Base-by-base conservation (phyloP, 495 filamentous ascomycete genomes). In the Umbilicaria muhlenbergii region DNA sequence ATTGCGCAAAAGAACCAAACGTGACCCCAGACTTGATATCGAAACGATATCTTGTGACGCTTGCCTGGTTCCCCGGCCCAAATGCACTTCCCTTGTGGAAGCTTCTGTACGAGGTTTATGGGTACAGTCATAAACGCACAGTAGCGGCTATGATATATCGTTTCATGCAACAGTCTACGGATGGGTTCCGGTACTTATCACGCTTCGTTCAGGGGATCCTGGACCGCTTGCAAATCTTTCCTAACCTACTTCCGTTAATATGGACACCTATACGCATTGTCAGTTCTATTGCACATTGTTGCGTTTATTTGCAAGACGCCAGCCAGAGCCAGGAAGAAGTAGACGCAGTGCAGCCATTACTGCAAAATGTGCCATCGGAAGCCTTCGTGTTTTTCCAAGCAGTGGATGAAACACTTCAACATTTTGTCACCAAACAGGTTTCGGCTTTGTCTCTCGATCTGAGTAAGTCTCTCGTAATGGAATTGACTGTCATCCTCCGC, bases 401-500 rank as follows among this genome's bases (percentile, higher is more conserved):
- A 21, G 34, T 51, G 16, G 51, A 58, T 39, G 21, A 34, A 13
- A 42, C 41, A 11, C 48, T 59, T 11, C 49, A 58, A 34, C 45
- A 15, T 10, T 46, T 54, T 17, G 43, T 59, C 19, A 53, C 42
- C 36, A 59, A 58, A 49, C 65, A 32, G 51, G 55, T 17, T 61
- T 73, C 31, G 56, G 70, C 32, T 60, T 54, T 41, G 21, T 55
- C 17, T 13, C 44, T 48, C 19, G 46, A 49, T 13, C 14, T 50
- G 12, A 51, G 50, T 34, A 39, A 51, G 18, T 34, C 19, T 14
- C 46, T 74, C 8, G 51, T 64, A n/a, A 43, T 51, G 13, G 51
- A 64, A 34, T 46, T 71, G 3, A 55, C 57, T 5, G 48, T 64
- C 19, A 55, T 68, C 28, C 51, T 81, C 2, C 55, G 54, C 3